A percentile compares a stretch with the other conserved stretches of the same genome.
These are phyloP conservation scores for Sanghuangporus weigelae DNA, from an alignment of 1,284 basidiomycete species.

Conservation along the genomic window DNA sequence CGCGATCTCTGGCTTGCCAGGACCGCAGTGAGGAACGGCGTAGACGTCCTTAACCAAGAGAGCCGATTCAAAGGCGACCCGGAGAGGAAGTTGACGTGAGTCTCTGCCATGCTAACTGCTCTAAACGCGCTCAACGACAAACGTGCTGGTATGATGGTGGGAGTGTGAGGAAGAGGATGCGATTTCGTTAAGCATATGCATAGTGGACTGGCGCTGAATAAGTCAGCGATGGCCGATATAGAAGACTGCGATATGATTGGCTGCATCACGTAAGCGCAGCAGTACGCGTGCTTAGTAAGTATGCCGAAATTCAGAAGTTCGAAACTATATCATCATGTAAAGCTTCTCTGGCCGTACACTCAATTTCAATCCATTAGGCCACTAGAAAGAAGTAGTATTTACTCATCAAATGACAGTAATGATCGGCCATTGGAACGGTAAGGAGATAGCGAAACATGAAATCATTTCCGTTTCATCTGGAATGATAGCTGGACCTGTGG, in stretches of 20 bases:
- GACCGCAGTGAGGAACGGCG: constrained; percentile 66
- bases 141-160: constrained; percentile 4
- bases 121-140: not conserved
- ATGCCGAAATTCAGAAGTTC: not conserved
- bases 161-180: not conserved
- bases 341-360: too few relatives aligned
- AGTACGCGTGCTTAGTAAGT: not conserved
- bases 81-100: constrained; percentile 56
- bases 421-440: too few relatives aligned
- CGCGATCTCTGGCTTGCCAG: constrained; percentile 51
- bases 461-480: too few relatives aligned
- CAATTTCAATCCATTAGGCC: too few relatives aligned
- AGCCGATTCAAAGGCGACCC: constrained; percentile 84
- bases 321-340: not conserved
- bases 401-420: too few relatives aligned
- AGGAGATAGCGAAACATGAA: too few relatives aligned
- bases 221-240: not conserved
- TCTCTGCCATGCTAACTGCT: constrained; percentile 4
- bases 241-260: not conserved
- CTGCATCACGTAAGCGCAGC: not conserved
- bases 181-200: not conserved
- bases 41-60: constrained; percentile 76
- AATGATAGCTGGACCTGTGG: too few relatives aligned
- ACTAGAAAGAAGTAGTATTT: too few relatives aligned
- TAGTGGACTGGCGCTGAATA: not conserved